Conservation (phyloP, 805 yeast genomes). For the Saccharomycopsis capsularis region DNA sequence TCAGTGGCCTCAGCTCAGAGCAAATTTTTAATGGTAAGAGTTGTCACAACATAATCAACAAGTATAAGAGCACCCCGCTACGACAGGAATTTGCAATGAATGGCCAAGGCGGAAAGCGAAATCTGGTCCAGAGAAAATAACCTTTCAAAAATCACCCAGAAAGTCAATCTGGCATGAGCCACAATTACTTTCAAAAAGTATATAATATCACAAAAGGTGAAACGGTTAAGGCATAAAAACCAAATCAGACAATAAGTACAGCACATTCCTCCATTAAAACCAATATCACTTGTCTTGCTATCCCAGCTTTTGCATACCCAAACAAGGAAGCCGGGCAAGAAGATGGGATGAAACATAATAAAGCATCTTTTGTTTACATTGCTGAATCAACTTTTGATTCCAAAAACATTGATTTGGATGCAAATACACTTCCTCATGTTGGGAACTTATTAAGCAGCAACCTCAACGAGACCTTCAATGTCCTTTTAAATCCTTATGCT, state of each 20-base stretch:
- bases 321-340: constrained; percentile 3
- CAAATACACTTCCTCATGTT: constrained; percentile 18
- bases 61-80: not conserved
- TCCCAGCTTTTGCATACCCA: not conserved
- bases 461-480: constrained; percentile 4
- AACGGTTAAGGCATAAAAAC: not conserved
- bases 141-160: no score
- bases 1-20: not conserved
- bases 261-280: constrained; percentile 7
- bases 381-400: constrained; percentile 16
- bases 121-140: no score
- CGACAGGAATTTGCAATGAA: not conserved
- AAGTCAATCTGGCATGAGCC: not conserved
- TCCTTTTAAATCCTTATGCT: constrained; percentile 17
- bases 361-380: constrained; percentile 19
- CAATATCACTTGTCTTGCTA: constrained; percentile 6
- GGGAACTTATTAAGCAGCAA: constrained; percentile 16
- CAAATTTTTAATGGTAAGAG: no score
- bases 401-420: constrained; percentile 16
- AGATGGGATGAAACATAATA: constrained; percentile 9
- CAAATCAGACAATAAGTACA: not conserved
- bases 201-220: not conserved
- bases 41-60: no score
- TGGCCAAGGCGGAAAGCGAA: no score
- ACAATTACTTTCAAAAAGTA: no score